Evolutionary conservation across 2,329 filamentous ascomycete species (phyloP).

Genomic region (Colletotrichum brevisporum): DNA sequence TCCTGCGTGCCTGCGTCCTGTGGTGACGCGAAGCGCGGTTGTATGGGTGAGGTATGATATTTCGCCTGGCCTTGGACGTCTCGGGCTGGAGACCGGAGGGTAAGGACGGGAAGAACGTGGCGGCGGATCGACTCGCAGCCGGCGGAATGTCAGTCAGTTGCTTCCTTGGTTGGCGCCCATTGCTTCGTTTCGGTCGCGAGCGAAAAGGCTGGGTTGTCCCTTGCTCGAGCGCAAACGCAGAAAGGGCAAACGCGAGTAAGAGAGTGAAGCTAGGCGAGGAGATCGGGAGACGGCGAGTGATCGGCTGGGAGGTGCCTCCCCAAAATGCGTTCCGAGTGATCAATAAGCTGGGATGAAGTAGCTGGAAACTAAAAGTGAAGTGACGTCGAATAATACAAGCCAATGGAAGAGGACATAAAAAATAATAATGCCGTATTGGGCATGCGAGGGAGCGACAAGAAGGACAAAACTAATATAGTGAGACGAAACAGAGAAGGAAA

Average conservation of each 20-base stretch:
- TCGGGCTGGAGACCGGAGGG: constrained; percentile 9
- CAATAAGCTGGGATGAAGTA: neutral
- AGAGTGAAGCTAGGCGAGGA: neutral
- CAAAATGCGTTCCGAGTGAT: constrained; percentile 4
- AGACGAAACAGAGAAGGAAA: too few relatives aligned
- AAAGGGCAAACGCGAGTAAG: constrained; percentile 5
- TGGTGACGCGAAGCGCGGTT: neutral
- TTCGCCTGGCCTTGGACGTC: constrained; percentile 9
- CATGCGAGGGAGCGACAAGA: constrained; percentile 30
- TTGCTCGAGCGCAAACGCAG: constrained; percentile 29
- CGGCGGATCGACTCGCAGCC: constrained; percentile 32
- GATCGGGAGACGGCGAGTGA: constrained; percentile 20
- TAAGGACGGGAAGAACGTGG: constrained; percentile 22
- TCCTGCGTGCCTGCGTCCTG: neutral
- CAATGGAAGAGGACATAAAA: constrained; percentile 1
- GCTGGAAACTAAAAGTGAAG: neutral
- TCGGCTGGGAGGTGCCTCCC: constrained; percentile 13
- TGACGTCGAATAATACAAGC: neutral
- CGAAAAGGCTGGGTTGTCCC: constrained; percentile 34
- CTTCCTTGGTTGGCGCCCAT: constrained; percentile 24
- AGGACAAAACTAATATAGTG: constrained; percentile 12
- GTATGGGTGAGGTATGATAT: constrained; percentile 9
- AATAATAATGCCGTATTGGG: constrained; percentile 22
- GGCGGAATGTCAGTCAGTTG: constrained; percentile 23
- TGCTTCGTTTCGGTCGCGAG: constrained; percentile 26